Evolutionary conservation across 202 grass and related monocot species (phyloP), one percentile per base, ranked within the genome.

Genomic region (Saccharum hybrid): DNA sequence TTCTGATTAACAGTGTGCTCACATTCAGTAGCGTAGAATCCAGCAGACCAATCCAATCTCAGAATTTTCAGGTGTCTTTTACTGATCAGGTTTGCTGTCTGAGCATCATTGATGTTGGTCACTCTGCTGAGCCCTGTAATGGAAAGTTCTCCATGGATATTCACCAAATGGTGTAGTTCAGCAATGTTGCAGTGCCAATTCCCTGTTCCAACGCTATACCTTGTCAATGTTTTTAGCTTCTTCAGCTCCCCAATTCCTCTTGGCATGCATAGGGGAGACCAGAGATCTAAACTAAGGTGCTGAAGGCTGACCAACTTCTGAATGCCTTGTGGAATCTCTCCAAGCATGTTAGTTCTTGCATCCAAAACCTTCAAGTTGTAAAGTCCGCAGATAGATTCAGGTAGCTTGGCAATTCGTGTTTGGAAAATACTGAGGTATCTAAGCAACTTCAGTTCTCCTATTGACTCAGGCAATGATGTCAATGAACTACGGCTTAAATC

Each of bases 301-400:
- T 77, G 61, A 16, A 90, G 75, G 45, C 71, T 87, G 36, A 74
- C 40, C 23, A 90, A 63, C 19, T 90, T 77, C 30, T 70, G 39
- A 16, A 84, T 84, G 13, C 59, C 80, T 63, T 75, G 61, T n/a
- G 88, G 80, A 63, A 90, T 62, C 75, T 71, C 66, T 62, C 22
- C 1, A 46, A 84, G 74, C 19, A 19, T 41, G 48, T 76, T 68
- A 39, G 65, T 60, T 78, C 74, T 77, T 66, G 86, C 71, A 57
- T 87, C 84, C 11, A 84, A 51, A 46, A 77, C 74, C 23, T 90
- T 85, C 16, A 90, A 41, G 62, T 87, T 79, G 74, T 83, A 45
- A 12, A 90, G 88, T 12, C 28, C 16, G 9, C 66, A 76, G 2
- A 86, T 45, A 62, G 88, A 90, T 40, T 87, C 74, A 21, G 88